phyloP scores from a whole-genome alignment of 2,329 filamentous ascomycete genomes.

The Cercospora brassicicola region DNA sequence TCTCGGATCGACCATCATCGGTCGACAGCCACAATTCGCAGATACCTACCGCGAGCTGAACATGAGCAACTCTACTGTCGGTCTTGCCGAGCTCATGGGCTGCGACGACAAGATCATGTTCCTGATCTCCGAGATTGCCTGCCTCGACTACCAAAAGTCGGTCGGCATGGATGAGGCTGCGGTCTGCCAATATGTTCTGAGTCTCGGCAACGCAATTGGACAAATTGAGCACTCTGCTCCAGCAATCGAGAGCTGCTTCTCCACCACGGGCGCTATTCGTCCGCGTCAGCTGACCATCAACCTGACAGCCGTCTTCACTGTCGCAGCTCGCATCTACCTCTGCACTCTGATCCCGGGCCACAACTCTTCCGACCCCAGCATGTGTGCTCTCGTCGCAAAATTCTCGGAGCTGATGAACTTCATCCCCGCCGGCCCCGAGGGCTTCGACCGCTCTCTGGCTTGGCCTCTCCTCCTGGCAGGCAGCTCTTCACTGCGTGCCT shows the following conservation, averaged over 20 bases:
- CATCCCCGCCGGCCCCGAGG: slow-evolving; percentile 76
- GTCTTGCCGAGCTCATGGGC: slow-evolving; percentile 90
- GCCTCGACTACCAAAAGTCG: slow-evolving; percentile 82
- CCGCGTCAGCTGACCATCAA: slow-evolving; percentile 83
- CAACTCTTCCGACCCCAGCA: slow-evolving; percentile 71
- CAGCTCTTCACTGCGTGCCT: slow-evolving; percentile 69
- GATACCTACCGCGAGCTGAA: slow-evolving; percentile 96
- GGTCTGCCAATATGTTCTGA: slow-evolving; percentile 83
- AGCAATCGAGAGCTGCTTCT: slow-evolving; percentile 53
- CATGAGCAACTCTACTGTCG: slow-evolving; percentile 64
- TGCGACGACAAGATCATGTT: slow-evolving; percentile 98
- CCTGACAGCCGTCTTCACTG: slow-evolving; percentile 85
- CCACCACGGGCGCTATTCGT: slow-evolving; percentile 68
- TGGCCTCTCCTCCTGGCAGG: slow-evolving; percentile 93
- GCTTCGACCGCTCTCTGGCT: slow-evolving; percentile 85
- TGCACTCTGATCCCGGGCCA: slow-evolving; percentile 91
- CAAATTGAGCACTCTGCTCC: slow-evolving; percentile 64
- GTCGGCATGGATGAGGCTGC: slow-evolving; percentile 80
- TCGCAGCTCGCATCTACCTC: slow-evolving; percentile 93
- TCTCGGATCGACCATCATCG: slow-evolving; percentile 87
- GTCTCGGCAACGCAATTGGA: slow-evolving; percentile 83
- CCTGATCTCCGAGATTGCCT: slow-evolving; percentile 94
- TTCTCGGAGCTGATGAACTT: slow-evolving; percentile 73
- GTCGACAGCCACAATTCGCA: slow-evolving; percentile 80
- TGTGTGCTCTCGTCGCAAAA: slow-evolving; percentile 73